Base-by-base conservation (phyloP, 345 rosid genomes). In the Hevea brasiliensis region DNA sequence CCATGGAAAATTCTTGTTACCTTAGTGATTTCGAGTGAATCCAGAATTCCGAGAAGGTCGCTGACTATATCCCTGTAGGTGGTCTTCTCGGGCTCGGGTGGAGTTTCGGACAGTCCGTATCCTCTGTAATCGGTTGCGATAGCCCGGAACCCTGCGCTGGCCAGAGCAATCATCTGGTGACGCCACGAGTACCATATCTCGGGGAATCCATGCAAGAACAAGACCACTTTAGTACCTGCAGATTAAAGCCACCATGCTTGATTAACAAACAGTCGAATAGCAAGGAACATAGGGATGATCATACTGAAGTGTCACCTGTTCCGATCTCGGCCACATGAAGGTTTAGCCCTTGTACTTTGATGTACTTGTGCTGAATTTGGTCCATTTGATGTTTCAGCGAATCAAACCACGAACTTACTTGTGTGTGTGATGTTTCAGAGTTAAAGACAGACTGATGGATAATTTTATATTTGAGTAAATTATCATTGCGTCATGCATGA, bases 131-230 rank as follows among this genome's bases (percentile, higher is more conserved):
- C 87, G 9, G 92, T 88, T 17, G 86, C 85, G 26, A 88, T 76
- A 0, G 83, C 79, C 8, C 88, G 79, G 81, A 77, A 86, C 1
- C 88, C 92, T 9, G 82, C 69, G 6, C 32, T 47, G 18, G 87
- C 87, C 3, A 84, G 58, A n/a, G 84, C 89, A 47, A 85, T 66
- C 84, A 86, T 85, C 82, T 85, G 87, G 84, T 86, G 76, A 24
- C 88, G 85, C 90, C 88, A 86, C 0, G 88, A 76, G 83, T 87
- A 89, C 90, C 90, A 89, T 74, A 84, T 83, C 81, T 89, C 88
- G 12, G 89, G 93, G 76, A 89, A 87, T 18, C 90, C 89, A 8
- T 89, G 88, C 67, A 89, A 70, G 85, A 85, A 84, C 26, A 87
- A 53, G n/a, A 85, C 85, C 68, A 62, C 83, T 44, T 81, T 64